Conservation (phyloP, 1,284 basidiomycete species). For the Cutaneotrichosporon spelunceum region DNA sequence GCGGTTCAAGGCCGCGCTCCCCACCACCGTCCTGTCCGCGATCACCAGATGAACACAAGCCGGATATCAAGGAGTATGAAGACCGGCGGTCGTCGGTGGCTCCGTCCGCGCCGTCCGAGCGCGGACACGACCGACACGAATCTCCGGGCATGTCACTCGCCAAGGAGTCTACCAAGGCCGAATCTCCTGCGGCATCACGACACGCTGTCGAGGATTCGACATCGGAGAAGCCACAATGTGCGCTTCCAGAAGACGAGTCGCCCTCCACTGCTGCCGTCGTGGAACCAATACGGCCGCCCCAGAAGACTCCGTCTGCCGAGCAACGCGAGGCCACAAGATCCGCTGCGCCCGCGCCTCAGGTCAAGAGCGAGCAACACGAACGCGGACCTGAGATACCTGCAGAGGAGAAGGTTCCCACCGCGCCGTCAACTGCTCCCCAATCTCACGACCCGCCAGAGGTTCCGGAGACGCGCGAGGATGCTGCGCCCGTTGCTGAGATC, state of each 20-base stretch:
- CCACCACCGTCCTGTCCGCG: constrained; percentile 5
- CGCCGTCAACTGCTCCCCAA: not conserved
- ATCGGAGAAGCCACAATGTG: not conserved
- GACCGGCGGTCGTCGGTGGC: constrained; percentile 2
- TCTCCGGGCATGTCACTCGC: not conserved
- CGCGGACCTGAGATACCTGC: not conserved
- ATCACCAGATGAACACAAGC: constrained; percentile 9
- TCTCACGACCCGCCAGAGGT: not conserved
- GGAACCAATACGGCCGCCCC: not conserved
- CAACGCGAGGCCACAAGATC: not conserved
- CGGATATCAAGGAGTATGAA: constrained; percentile 4
- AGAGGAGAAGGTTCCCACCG: not conserved
- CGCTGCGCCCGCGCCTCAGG: not conserved
- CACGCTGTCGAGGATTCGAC: not conserved
- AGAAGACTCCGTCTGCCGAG: not conserved
- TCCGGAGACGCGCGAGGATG: not conserved
- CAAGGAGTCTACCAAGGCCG: not conserved
- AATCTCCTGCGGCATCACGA: not conserved
- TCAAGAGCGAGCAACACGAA: not conserved
- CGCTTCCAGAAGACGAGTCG: not conserved
- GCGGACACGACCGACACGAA: constrained; percentile 2
- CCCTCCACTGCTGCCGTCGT: not conserved
- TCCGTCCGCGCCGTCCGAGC: not conserved
- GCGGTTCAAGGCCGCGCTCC: constrained; percentile 5
- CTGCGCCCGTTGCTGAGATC: not conserved